These are phyloP conservation scores for Fusarium concolor DNA, from an alignment of 2,329 filamentous ascomycete genomes.

Conservation along the genomic window DNA sequence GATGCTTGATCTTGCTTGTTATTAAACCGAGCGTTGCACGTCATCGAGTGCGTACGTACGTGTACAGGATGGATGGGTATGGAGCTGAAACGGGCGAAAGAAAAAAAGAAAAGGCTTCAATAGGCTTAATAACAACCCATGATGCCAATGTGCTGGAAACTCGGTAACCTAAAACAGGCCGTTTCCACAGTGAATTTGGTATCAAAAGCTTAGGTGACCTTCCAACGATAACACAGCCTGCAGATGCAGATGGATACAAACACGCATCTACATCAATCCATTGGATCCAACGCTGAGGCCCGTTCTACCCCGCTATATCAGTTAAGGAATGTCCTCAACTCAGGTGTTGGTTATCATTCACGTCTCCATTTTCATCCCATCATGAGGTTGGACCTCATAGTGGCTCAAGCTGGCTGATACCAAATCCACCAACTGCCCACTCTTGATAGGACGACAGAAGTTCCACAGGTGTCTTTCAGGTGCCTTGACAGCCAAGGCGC, in stretches of 20 bases:
- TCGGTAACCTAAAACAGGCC: conserved; percentile 19
- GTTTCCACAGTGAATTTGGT: background rate
- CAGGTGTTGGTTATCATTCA: conserved; percentile 7
- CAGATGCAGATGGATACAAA: background rate
- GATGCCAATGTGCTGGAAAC: background rate
- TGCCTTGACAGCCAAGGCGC: conserved; percentile 18
- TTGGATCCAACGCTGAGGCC: conserved; percentile 17
- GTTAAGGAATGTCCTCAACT: conserved; percentile 15
- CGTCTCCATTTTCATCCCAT: conserved; percentile 14
- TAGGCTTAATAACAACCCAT: conserved; percentile 17
- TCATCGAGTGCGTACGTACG: conserved; percentile 6
- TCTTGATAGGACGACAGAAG: conserved; percentile 1
- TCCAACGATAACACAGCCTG: conserved; percentile 1
- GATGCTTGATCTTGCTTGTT: background rate
- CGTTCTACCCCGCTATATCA: conserved; percentile 22
- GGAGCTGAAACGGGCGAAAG: conserved; percentile 32
- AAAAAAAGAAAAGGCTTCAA: too few species aligned
- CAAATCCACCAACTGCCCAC: conserved; percentile 17
- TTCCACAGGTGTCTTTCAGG: conserved; percentile 1
- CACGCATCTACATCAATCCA: conserved; percentile 1
- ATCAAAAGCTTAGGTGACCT: background rate
- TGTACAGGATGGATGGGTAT: conserved; percentile 1
- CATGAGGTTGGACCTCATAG: conserved; percentile 7
- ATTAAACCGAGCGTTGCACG: conserved; percentile 12
- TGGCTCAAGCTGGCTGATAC: conserved; percentile 13